Evolutionary conservation across 2,329 filamentous ascomycete species (phyloP).

Genomic region (Xylariaceae sp.): DNA sequence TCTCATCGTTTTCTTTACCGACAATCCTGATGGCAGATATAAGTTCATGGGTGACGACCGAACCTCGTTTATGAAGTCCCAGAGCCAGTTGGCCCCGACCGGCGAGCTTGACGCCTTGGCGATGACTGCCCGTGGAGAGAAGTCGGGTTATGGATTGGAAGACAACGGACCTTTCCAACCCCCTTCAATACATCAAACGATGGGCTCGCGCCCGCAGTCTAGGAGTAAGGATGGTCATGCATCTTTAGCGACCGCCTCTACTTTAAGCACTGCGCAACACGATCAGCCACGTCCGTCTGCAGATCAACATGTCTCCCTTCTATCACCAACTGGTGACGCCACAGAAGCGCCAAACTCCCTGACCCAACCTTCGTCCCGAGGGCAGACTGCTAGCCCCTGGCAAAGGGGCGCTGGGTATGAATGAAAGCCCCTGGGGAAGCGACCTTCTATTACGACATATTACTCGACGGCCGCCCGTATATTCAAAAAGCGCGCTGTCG

Average conservation of each 20-base stretch:
- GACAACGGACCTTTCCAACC: slow-evolving; percentile 65
- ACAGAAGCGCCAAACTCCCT: not conserved
- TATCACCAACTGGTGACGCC: not conserved
- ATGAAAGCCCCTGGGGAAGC: not conserved
- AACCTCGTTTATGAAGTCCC: slow-evolving; percentile 95
- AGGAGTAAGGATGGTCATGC: slow-evolving; percentile 8
- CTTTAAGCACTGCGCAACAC: slow-evolving; percentile 23
- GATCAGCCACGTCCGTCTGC: slow-evolving; percentile 40
- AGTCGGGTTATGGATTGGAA: slow-evolving; percentile 53
- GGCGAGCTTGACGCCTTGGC: slow-evolving; percentile 88
- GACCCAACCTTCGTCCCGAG: slow-evolving; percentile 28
- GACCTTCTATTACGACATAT: not conserved
- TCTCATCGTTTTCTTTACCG: slow-evolving; percentile 69
- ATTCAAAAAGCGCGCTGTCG: slow-evolving; percentile 3
- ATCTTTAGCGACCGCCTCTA: slow-evolving; percentile 17
- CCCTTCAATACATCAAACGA: slow-evolving; percentile 46
- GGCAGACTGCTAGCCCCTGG: slow-evolving; percentile 41
- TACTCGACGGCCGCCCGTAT: not conserved
- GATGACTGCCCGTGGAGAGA: slow-evolving; percentile 82
- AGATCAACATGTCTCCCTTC: slow-evolving; percentile 40
- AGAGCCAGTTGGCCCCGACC: slow-evolving; percentile 67
- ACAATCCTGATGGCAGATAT: slow-evolving; percentile 92
- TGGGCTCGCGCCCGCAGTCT: slow-evolving; percentile 31
- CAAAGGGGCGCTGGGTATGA: slow-evolving; percentile 53
- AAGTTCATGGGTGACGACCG: slow-evolving; percentile 96